Base-by-base conservation (phyloP, 2,329 filamentous ascomycete species). In the Scolecobasidium constrictum region DNA sequence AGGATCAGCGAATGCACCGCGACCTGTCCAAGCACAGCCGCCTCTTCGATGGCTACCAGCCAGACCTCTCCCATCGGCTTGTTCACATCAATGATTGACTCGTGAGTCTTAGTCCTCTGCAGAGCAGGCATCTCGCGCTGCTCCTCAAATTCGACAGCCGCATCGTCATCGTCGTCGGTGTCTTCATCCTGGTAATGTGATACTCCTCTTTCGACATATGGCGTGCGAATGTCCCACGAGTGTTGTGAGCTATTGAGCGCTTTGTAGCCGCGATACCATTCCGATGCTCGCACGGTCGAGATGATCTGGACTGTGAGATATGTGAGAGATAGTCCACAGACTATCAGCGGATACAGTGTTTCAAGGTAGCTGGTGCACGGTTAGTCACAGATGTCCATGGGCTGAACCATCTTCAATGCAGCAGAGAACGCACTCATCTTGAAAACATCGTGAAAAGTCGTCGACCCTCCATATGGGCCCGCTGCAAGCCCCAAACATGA, bases 321-420 rank as follows among this genome's bases (percentile, higher is more conserved):
- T 41, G 83, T 58, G 50, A 88, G 59, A 5, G 92, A 96, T 19
- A 83, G 52, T 48, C 65, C 72, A 60, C 87, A 76, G 45, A 82
- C 70, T 47, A 80, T 65, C 47, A 92, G 67, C 43, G 92, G 92
- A 43, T 96, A 71, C 37, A 94, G 68, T 47, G 85, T 77, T 62
- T 85, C 81, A 42, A 94, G 74, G 60, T 84, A 88, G 61, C 85
- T 90, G 58, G 46, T 28, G 20, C 17, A 7, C 15, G 11, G 9
- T 26, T 15, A 40, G 41, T 48, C n/a, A n/a, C n/a, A n/a, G n/a
- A n/a, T n/a, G n/a, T n/a, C n/a, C n/a, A n/a, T n/a, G n/a, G n/a
- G n/a, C n/a, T n/a, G n/a, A n/a, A n/a, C n/a, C n/a, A n/a, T n/a
- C n/a, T n/a, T n/a, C n/a, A n/a, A n/a, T 37, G 5, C 11, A 20